Evolutionary conservation across 78 protist species (phyloP).

Genomic region (Trichosphaerium sp.): DNA sequence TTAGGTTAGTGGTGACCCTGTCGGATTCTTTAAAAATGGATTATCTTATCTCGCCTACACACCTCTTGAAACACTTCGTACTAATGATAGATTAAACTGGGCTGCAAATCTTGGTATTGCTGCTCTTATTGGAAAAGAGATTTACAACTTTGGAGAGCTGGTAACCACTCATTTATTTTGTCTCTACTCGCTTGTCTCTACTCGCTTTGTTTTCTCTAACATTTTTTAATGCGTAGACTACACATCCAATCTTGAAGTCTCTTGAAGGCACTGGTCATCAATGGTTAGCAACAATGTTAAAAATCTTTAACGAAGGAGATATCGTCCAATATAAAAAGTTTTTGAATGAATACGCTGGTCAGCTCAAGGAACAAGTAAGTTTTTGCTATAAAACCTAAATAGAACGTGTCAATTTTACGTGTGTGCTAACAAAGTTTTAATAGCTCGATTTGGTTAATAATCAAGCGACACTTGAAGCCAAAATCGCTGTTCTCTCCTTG

Average conservation of each 20-base stretch:
- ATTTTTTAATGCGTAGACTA: background rate
- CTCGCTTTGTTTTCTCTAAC: too few relatives aligned
- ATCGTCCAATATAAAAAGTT: background rate
- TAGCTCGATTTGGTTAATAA: background rate
- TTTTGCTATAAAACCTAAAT: too few relatives aligned
- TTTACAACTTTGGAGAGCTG: conserved; percentile 64
- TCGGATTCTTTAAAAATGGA: too few relatives aligned
- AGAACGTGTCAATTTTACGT: background rate
- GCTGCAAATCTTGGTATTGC: conserved; percentile 42
- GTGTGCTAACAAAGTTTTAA: background rate
- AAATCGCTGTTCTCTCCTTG: conserved; percentile 23
- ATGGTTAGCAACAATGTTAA: conserved; percentile 30
- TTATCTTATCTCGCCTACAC: too few relatives aligned
- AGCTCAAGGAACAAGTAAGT: background rate
- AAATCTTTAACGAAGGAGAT: conserved; percentile 47
- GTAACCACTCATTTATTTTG: background rate
- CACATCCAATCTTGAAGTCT: conserved; percentile 25
- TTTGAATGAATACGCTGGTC: background rate
- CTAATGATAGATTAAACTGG: too few relatives aligned
- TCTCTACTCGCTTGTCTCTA: background rate
- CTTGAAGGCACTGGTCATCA: background rate
- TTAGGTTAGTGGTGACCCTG: too few relatives aligned
- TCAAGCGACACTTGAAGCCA: background rate
- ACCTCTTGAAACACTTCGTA: too few relatives aligned
- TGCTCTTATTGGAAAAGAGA: conserved; percentile 25